Evolutionary conservation across 805 yeast species (phyloP), one percentile per base, ranked within the genome.

Genomic region (Jamesozyma rosinii): DNA sequence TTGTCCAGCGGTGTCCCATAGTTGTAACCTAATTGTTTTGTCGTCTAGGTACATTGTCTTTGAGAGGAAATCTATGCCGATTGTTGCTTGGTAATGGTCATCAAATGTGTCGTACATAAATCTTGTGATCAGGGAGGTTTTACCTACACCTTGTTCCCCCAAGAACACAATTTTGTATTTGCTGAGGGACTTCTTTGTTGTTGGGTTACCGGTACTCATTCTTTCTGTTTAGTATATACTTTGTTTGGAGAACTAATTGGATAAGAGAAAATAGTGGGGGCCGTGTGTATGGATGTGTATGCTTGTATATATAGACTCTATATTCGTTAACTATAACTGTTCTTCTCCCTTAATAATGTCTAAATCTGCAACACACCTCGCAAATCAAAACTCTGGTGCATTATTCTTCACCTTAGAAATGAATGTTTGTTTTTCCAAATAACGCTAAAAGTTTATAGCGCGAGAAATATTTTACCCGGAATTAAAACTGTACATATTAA

Each of bases 1-100:
- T 66, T 89, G 97, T 14, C 97, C 96, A 1, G 95, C 95, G 3
- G 97, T 89, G 62, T 89, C 97, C 97, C 98, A 92, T 45, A 92
- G 69, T 67, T 92, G 98, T 49, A 92, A 72, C 55, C 98, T 75
- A 34, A 92, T 85, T 3, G 98, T 92, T 52, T 90, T 88, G 64
- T 92, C 97, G 52, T 94, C 96, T 40, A 92, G 70, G 63, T 92
- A 92, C 94, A 87, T 86, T 4, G 96, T 88, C 61, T 85, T 90
- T 33, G 95, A 84, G 51, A 92, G 74, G 59, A 92, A 92, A 62
- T 92, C 97, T 49, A 92, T 92, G 21, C 98, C 98, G 43, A 92
- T 88, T 0, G 98, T 90, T 15, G 98, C 97, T 67, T 77, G 65
- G 61, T 92, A 92, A 60, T 89, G 95, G 32, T 92, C 90, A 63